Percentiles rank a stretch among this genome's conserved stretches.
Evolutionary conservation across 352 stramenopile genomes (phyloP).

Genomic region (Blastocystis sp.): DNA sequence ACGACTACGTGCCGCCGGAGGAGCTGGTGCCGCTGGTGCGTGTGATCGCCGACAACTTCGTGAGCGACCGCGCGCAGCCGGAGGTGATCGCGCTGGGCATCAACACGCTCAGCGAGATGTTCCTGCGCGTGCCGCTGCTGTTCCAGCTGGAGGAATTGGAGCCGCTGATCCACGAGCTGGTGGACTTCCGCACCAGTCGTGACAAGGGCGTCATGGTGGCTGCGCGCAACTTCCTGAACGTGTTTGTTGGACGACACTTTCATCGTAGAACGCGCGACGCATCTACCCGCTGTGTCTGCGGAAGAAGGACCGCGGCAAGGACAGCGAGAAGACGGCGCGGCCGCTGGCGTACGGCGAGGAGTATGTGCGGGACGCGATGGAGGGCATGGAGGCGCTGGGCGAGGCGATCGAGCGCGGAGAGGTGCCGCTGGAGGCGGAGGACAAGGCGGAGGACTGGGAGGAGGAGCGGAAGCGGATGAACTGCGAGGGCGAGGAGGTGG

Average conservation of each 20-base stretch:
- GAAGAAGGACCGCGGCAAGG: slow-evolving; percentile 85
- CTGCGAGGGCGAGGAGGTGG: slow-evolving; percentile 53
- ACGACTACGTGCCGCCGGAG: slow-evolving; percentile 88
- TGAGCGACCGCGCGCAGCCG: slow-evolving; percentile 72
- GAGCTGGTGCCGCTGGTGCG: slow-evolving; percentile 87
- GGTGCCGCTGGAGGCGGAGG: slow-evolving; percentile 62
- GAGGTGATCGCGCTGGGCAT: slow-evolving; percentile 86
- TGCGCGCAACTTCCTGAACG: slow-evolving; percentile 83
- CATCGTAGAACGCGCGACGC: slow-evolving; percentile 66
- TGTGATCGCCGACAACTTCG: slow-evolving; percentile 92
- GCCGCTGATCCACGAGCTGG: slow-evolving; percentile 70
- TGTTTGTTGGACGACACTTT: slow-evolving; percentile 65
- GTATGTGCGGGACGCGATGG: slow-evolving; percentile 78
- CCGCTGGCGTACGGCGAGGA: slow-evolving; percentile 74
- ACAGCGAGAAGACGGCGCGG: slow-evolving; percentile 65
- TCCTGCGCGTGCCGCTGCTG: slow-evolving; percentile 79
- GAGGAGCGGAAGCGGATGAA: slow-evolving; percentile 58
- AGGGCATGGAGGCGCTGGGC: slow-evolving; percentile 84
- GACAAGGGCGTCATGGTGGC: slow-evolving; percentile 93
- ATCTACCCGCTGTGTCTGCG: slow-evolving; percentile 85
- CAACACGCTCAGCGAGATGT: slow-evolving; percentile 87
- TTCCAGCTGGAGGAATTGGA: slow-evolving; percentile 80
- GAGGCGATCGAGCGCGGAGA: slow-evolving; percentile 68
- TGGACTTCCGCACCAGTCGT: slow-evolving; percentile 81
- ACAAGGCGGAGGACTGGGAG: slow-evolving; percentile 55